Base-by-base conservation (phyloP, 1,284 basidiomycete genomes). In the Cystobasidiaceae sp. region DNA sequence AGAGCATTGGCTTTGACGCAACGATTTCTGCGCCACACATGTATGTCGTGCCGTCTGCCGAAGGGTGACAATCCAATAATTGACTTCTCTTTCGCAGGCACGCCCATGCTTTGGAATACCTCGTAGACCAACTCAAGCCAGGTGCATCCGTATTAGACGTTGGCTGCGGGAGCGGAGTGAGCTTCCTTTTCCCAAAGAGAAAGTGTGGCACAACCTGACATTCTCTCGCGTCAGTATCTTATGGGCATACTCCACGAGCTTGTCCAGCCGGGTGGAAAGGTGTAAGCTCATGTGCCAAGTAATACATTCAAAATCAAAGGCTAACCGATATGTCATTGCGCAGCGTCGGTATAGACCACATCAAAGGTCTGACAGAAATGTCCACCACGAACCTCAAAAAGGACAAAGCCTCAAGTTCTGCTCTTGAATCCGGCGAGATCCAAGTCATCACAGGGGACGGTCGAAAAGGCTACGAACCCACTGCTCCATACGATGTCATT, bases 11-110 rank as follows among this genome's bases (percentile, higher is more conserved):
- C 2, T 81, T 86, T 70, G 85, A 84, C 11, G 91, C 90, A 21
- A 94, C 91, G 0, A 93, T 93, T 68, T 88, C 86, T 50, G 92
- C 91, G 0, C 91, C 91, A 2, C 91, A 93, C 75, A 93, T 92
- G 89, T 60, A 15, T 8, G 30, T 57, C 30, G n/a, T 45, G 8
- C 25, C 28, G n/a, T n/a, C n/a, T n/a, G 34, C n/a, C 30, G 15
- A 39, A 39, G n/a, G 11, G 37, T n/a, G n/a, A n/a, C n/a, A n/a
- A n/a, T n/a, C n/a, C n/a, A n/a, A n/a, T n/a, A n/a, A n/a, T n/a
- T n/a, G n/a, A n/a, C n/a, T n/a, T n/a, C n/a, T n/a, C n/a, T n/a
- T n/a, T 21, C 8, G 23, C 28, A 65, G 89, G 88, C 91, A 94
- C 70, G 91, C 89, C 0, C 85, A 90, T 70, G 90, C 90, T 0